A percentile compares a stretch with the other conserved stretches of the same genome.
phyloP scores from a whole-genome alignment of 352 stramenopile genomes.

The Globisporangium acanthophoron region DNA sequence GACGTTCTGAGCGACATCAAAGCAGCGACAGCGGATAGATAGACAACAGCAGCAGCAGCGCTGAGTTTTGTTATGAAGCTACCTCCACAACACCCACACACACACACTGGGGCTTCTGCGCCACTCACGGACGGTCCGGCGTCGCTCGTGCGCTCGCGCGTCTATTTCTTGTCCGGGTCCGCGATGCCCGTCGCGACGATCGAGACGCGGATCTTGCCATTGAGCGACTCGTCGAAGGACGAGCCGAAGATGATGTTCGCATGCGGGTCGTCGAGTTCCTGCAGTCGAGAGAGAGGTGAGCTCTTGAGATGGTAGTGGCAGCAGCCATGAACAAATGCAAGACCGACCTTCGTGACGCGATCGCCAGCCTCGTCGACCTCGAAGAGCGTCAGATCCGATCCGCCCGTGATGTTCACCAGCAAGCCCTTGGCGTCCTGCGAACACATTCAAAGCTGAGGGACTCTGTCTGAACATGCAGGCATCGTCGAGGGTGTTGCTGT shows the following conservation, averaged over 20 bases:
- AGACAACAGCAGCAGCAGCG: neutral
- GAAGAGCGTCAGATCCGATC: conserved; percentile 91
- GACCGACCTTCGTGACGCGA: conserved; percentile 59
- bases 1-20: conserved; percentile 8
- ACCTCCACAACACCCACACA: conserved; percentile 1
- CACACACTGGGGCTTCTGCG: neutral
- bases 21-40: neutral
- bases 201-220: conserved; percentile 80
- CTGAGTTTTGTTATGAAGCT: neutral
- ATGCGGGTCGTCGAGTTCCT: conserved; percentile 84
- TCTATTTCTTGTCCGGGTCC: conserved; percentile 75
- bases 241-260: conserved; percentile 89
- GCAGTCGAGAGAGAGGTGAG: neutral
- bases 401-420: conserved; percentile 94
- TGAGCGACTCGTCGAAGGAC: conserved; percentile 77
- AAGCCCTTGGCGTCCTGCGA: conserved; percentile 86
- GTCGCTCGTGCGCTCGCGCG: no score
- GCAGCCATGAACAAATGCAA: neutral
- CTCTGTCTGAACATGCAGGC: neutral
- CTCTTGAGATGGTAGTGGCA: no score
- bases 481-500: neutral
- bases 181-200: conserved; percentile 84
- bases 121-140: neutral
- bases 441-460: neutral
- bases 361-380: conserved; percentile 87